Evolutionary conservation across 2,329 filamentous ascomycete species (phyloP), one percentile per base, ranked within the genome.

Genomic region (Madurella fahalii): DNA sequence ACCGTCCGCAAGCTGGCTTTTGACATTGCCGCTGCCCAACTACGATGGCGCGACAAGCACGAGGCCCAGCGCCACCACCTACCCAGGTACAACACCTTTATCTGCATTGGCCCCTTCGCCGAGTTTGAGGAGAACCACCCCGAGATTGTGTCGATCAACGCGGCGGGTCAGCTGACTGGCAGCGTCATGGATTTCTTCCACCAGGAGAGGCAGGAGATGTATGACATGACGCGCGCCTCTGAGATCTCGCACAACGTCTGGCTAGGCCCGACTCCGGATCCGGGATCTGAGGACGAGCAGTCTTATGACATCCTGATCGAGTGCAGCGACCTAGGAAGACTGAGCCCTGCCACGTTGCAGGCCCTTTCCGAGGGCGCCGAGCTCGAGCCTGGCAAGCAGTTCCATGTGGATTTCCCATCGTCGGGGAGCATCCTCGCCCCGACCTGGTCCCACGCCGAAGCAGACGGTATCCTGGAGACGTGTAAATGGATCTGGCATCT

Each of bases 121-220:
- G 79, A 84, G 17, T 86, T 97, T 54, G 90, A 97, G 68, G 72
- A 81, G 43, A 76, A 80, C 2, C 77, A 90, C 64, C 76, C 83
- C 1, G 78, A 87, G 8, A 75, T 96, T 25, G 84, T 99, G 15
- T 83, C 90, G 2, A 75, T 93, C 45, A 85, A 95, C 70, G 84
- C 86, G 0, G 71, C 77, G 32, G 91, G 91, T 9, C 77, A 79
- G 40, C 73, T 86, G 64, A 95, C 90, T 0, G 89, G 89, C 30
- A 82, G 85, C 16, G 85, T 94, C 20, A 78, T 95, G 65, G 92
- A 97, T 70, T 94, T 99, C 68, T 89, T 90, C 67, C 86, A 89
- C 63, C 90, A 90, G 74, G 94, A 99, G 70, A 82, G 92, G 54
- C 72, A 83, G 47, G 94, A 99, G 73, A 97, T 99, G 93, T 91